A percentile compares a stretch with the other conserved stretches of the same genome.
Evolutionary conservation across 2,329 filamentous ascomycete species (phyloP).

Genomic region (Periconia sp.): DNA sequence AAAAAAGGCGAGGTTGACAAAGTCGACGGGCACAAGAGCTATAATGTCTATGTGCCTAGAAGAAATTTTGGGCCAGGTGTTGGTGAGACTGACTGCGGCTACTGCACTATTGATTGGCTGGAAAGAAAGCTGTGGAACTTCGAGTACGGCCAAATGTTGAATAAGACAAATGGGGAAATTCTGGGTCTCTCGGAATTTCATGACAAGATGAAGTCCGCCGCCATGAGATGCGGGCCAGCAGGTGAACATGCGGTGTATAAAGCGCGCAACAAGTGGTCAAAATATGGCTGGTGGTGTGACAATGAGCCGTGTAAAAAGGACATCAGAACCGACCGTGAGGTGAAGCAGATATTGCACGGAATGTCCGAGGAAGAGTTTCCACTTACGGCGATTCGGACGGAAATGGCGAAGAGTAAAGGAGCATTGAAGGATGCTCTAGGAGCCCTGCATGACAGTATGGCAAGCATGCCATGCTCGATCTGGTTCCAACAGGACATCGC

Average conservation of each 20-base stretch:
- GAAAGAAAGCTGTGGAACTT: slow-evolving; percentile 17
- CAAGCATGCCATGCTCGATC: slow-evolving; percentile 10
- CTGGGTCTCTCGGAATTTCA: slow-evolving; percentile 12
- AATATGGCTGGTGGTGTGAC: slow-evolving; percentile 17
- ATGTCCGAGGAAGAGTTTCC: slow-evolving; percentile 2
- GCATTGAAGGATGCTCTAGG: slow-evolving; percentile 3
- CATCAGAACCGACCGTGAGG: background rate
- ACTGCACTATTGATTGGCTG: slow-evolving; percentile 15
- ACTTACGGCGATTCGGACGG: background rate
- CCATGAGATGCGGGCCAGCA: slow-evolving; percentile 7
- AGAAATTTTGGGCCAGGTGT: slow-evolving; percentile 12
- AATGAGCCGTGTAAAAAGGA: slow-evolving; percentile 7
- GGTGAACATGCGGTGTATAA: background rate
- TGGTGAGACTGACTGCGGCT: slow-evolving; percentile 12
- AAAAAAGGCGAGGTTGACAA: background rate
- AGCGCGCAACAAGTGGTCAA: slow-evolving; percentile 6
- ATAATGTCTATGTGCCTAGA: background rate
- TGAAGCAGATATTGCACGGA: slow-evolving; percentile 10
- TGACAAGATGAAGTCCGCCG: slow-evolving; percentile 7
- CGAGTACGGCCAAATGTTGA: slow-evolving; percentile 12
- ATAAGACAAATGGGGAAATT: slow-evolving; percentile 3
- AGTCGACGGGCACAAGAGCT: background rate
- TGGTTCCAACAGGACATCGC: slow-evolving; percentile 4
- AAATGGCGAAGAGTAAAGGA: background rate
- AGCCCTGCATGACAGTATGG: slow-evolving; percentile 8